Conservation (phyloP, 768 basidiomycete genomes). For the Hebeloma cylindrosporum region DNA sequence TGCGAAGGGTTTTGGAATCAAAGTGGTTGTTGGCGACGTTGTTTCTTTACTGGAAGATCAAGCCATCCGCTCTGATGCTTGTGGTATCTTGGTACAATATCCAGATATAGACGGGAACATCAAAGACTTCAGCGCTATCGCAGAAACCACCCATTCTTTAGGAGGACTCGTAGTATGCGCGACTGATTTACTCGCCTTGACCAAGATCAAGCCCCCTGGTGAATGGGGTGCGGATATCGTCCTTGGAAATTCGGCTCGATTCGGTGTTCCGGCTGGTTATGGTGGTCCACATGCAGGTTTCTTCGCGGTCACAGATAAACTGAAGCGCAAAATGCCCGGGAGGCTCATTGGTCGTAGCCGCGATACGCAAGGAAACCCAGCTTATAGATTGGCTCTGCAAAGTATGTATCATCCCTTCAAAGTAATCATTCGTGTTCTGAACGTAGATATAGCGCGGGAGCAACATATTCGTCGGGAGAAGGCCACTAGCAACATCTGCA, state of each 20-base stretch:
- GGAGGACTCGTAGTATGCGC: slow-evolving; percentile 87
- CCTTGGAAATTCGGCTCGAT: slow-evolving; percentile 92
- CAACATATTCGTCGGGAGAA: slow-evolving; percentile 98
- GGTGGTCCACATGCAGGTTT: slow-evolving; percentile 98
- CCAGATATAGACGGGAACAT: slow-evolving; percentile 88
- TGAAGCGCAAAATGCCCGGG: slow-evolving; percentile 99
- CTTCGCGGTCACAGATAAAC: slow-evolving; percentile 87
- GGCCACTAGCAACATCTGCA: slow-evolving; percentile 98
- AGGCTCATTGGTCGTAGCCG: slow-evolving; percentile 89
- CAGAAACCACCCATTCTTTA: slow-evolving; percentile 64
- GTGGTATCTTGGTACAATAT: slow-evolving; percentile 92
- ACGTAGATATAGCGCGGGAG: slow-evolving; percentile 69
- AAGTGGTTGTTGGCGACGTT: slow-evolving; percentile 68
- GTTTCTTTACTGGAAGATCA: slow-evolving; percentile 51
- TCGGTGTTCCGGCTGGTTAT: slow-evolving; percentile 96
- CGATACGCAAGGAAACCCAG: slow-evolving; percentile 80
- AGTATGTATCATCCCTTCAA: slow-evolving; percentile 56
- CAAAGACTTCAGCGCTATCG: slow-evolving; percentile 66
- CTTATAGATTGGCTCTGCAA: slow-evolving; percentile 91
- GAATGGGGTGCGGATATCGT: slow-evolving; percentile 99
- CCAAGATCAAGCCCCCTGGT: slow-evolving; percentile 91
- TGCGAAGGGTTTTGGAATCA: slow-evolving; percentile 92
- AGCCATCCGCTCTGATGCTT: slow-evolving; percentile 58
- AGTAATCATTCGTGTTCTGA: background rate
- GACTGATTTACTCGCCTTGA: slow-evolving; percentile 90